Percentiles rank a stretch among this genome's conserved stretches.
Conservation (phyloP, 306 rosid genomes). For the Purshia tridentata region DNA sequence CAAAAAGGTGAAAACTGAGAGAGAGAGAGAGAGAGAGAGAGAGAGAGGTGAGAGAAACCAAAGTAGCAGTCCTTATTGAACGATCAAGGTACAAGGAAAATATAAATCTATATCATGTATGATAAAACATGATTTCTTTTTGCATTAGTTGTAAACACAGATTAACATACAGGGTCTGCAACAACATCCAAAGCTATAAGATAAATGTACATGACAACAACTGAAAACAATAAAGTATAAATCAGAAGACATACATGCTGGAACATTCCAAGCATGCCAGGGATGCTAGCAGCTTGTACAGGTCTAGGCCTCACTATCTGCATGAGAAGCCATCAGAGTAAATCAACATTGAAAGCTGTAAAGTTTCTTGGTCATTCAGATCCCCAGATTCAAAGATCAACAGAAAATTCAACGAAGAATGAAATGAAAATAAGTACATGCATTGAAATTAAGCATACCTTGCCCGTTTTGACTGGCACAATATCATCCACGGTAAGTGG, state of each 20-base stretch:
- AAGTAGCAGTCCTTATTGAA: not conserved
- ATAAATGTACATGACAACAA: not conserved
- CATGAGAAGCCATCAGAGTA: constrained; percentile 28
- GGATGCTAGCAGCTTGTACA: constrained; percentile 97
- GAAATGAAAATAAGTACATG: not conserved
- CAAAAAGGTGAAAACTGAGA: not conserved
- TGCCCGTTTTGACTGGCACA: constrained; percentile 81
- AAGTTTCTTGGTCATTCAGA: not conserved
- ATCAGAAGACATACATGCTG: constrained; percentile 68
- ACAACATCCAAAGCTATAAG: not conserved
- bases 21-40: not conserved
- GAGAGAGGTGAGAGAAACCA: not conserved
- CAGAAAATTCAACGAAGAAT: not conserved
- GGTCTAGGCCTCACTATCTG: constrained; percentile 99
- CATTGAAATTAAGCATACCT: constrained; percentile 48
- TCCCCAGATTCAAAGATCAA: not conserved
- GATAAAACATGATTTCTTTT: too few relatives aligned
- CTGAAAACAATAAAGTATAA: not conserved
- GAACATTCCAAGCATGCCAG: constrained; percentile 99
- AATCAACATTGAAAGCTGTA: not conserved
- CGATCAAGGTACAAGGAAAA: too few relatives aligned
- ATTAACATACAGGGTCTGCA: not conserved
- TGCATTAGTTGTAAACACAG: too few relatives aligned
- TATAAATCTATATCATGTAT: not conserved
- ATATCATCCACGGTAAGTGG: constrained; percentile 73